These are phyloP conservation scores for Rosa hybrid DNA, from an alignment of 331 rosid genomes.

Conservation along the genomic window DNA sequence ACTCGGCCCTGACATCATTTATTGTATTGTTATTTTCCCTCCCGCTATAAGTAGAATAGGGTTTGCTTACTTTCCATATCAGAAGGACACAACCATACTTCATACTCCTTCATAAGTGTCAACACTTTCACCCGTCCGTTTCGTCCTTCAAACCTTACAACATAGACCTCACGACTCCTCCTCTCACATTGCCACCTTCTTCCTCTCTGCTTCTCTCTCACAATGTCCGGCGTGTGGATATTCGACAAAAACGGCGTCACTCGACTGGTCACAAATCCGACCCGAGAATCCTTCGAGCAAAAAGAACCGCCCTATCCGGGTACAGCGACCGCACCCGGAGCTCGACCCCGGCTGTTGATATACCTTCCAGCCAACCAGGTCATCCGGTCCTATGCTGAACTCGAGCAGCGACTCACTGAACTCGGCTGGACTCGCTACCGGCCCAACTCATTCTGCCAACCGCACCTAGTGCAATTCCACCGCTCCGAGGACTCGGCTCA, in stretches of 20 bases:
- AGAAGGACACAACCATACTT: constrained; percentile 6
- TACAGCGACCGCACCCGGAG: constrained; percentile 82
- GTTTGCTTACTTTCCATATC: not conserved
- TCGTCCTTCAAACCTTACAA: not conserved
- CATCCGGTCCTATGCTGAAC: constrained; percentile 60
- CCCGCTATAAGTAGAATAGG: constrained; percentile 9
- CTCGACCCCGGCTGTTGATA: constrained; percentile 67
- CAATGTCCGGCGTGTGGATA: constrained; percentile 95
- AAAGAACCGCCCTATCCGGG: constrained; percentile 50
- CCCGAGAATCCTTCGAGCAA: constrained; percentile 79
- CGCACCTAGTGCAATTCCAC: constrained; percentile 74
- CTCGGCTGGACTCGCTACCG: constrained; percentile 83
- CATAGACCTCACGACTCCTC: not conserved
- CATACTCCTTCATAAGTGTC: not conserved
- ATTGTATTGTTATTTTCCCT: not conserved
- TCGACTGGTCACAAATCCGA: constrained; percentile 68
- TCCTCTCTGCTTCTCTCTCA: not conserved
- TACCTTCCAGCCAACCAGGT: constrained; percentile 68
- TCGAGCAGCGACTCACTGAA: constrained; percentile 63
- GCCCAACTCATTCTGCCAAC: constrained; percentile 22
- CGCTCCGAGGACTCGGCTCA: constrained; percentile 58
- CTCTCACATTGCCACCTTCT: constrained; percentile 1
- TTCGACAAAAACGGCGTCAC: constrained; percentile 88
- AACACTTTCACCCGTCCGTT: not conserved
- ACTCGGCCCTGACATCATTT: not conserved